Percentiles rank a stretch among this genome's conserved stretches.
phyloP scores from a whole-genome alignment of 495 filamentous ascomycete genomes.

The Aspergillus sclerotioniger region DNA sequence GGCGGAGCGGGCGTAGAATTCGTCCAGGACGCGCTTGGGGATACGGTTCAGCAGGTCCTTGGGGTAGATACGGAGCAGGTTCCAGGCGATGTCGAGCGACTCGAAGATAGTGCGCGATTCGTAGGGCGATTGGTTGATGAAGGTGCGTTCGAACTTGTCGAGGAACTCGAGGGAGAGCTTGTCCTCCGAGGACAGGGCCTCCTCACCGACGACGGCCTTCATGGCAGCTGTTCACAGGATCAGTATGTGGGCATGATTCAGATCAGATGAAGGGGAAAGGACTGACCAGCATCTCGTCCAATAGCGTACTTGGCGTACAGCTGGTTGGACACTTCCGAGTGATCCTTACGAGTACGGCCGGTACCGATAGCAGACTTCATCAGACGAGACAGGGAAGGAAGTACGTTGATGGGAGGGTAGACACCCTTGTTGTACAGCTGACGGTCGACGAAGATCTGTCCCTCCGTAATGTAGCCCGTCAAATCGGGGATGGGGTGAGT shows the following conservation, averaged over 20 bases:
- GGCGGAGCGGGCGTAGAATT: conserved; percentile 81
- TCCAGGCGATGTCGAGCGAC: conserved; percentile 93
- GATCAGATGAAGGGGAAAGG: background rate
- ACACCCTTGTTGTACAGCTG: conserved; percentile 93
- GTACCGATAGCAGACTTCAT: conserved; percentile 99
- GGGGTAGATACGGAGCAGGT: conserved; percentile 90
- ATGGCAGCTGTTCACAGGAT: conserved; percentile 66
- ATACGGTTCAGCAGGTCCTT: conserved; percentile 98
- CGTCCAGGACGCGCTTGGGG: conserved; percentile 85
- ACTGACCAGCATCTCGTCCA: conserved; percentile 79
- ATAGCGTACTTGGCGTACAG: conserved; percentile 99
- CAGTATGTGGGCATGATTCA: background rate
- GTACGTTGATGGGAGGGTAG: conserved; percentile 98
- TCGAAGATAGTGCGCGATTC: conserved; percentile 87
- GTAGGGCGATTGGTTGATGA: conserved; percentile 90
- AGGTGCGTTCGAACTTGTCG: conserved; percentile 93
- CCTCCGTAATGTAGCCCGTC: conserved; percentile 98
- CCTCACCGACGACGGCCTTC: conserved; percentile 99
- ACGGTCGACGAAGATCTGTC: conserved; percentile 97
- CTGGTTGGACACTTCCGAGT: conserved; percentile 98
- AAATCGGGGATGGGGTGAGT: conserved; percentile 99
- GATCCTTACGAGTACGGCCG: conserved; percentile 90
- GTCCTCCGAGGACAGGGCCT: conserved; percentile 92
- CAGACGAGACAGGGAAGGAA: conserved; percentile 96
- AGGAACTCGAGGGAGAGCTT: conserved; percentile 97